Evolutionary conservation across 2,329 filamentous ascomycete genomes (phyloP).

Genomic region (Myriosclerotinia duriaeana): DNA sequence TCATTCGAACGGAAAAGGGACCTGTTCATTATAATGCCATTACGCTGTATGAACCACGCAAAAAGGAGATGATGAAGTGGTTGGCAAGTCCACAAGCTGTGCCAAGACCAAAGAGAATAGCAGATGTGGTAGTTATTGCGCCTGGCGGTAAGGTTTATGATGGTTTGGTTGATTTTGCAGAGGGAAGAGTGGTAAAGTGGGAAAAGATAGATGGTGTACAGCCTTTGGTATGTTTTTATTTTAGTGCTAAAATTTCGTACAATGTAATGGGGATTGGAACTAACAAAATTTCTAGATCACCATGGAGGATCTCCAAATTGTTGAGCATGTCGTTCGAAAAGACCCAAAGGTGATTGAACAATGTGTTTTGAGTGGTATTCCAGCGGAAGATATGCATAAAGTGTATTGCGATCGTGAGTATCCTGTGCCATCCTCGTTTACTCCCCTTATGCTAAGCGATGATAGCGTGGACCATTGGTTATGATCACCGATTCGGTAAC

Average conservation of each 20-base stretch:
- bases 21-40: slow-evolving; percentile 83
- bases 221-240: slow-evolving; percentile 60
- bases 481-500: slow-evolving; percentile 84
- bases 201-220: slow-evolving; percentile 73
- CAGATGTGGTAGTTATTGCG: slow-evolving; percentile 81
- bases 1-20: slow-evolving; percentile 68
- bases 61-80: slow-evolving; percentile 81
- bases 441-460: slow-evolving; percentile 28
- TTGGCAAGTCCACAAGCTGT: slow-evolving; percentile 61
- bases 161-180: slow-evolving; percentile 71
- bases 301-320: slow-evolving; percentile 82
- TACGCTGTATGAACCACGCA: slow-evolving; percentile 79
- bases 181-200: slow-evolving; percentile 70
- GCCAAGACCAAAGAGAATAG: slow-evolving; percentile 66
- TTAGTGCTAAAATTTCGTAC: neutral
- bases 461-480: slow-evolving; percentile 86
- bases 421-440: neutral
- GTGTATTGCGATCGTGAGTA: slow-evolving; percentile 83
- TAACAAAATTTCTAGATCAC: slow-evolving; percentile 61
- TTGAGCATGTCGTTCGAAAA: slow-evolving; percentile 72
- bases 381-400: slow-evolving; percentile 84
- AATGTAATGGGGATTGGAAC: neutral
- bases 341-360: slow-evolving; percentile 89
- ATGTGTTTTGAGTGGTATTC: slow-evolving; percentile 78
- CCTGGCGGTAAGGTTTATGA: slow-evolving; percentile 79